Evolutionary conservation across 805 yeast genomes (phyloP).

Genomic region (Hanseniaspora lindneri): DNA sequence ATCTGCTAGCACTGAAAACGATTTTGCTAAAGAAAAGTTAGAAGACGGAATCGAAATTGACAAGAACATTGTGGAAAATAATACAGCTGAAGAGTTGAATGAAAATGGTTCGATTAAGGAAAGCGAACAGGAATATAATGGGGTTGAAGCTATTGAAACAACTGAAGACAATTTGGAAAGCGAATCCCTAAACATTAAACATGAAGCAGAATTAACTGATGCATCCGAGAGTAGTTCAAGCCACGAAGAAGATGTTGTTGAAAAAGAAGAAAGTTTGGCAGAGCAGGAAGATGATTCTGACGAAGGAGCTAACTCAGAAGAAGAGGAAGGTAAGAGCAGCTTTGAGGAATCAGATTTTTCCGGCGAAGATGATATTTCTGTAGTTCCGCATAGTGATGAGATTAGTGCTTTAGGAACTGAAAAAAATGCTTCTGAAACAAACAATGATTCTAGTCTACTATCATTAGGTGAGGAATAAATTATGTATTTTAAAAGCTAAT

Average conservation of each 20-base stretch:
- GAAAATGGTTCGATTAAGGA: too few species aligned
- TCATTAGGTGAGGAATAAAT: too few species aligned
- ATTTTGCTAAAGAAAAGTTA: too few species aligned
- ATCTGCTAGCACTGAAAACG: too few species aligned
- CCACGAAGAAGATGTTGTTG: slow-evolving; percentile 14
- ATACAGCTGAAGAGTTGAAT: slow-evolving; percentile 25
- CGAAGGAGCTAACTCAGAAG: slow-evolving; percentile 18
- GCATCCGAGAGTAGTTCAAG: slow-evolving; percentile 13
- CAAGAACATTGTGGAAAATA: too few species aligned
- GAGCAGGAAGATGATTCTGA: slow-evolving; percentile 22
- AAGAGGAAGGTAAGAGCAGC: slow-evolving; percentile 14
- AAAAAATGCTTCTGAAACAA: too few species aligned
- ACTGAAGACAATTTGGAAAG: slow-evolving; percentile 16
- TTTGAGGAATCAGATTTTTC: neutral
- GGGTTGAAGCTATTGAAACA: too few species aligned
- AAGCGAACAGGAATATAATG: too few species aligned
- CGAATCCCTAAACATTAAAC: slow-evolving; percentile 19
- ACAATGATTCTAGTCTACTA: too few species aligned
- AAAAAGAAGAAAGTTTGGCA: slow-evolving; percentile 2
- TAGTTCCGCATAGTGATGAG: slow-evolving; percentile 1
- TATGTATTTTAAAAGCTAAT: too few species aligned
- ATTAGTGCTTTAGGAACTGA: too few species aligned
- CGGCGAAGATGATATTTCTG: neutral
- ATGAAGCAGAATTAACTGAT: slow-evolving; percentile 16
- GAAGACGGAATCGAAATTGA: slow-evolving; percentile 23